phyloP scores from a whole-genome alignment of 345 rosid species.

The Pistacia integerrima region DNA sequence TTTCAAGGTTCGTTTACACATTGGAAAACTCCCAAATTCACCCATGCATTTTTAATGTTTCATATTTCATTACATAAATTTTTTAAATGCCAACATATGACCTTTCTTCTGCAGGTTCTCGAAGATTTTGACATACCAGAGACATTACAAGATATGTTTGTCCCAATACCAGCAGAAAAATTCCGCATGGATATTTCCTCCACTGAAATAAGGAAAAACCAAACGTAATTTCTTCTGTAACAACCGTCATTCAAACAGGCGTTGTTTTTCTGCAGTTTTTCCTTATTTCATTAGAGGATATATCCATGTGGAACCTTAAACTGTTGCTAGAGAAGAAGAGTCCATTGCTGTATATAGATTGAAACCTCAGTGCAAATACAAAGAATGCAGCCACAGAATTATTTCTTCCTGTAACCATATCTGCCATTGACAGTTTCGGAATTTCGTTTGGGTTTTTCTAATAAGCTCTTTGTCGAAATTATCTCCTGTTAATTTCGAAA shows the following conservation, averaged over 20 bases:
- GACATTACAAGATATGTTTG: constrained; percentile 63
- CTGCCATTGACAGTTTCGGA: no score
- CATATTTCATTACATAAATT: not conserved
- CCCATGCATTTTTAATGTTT: not conserved
- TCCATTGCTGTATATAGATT: no score
- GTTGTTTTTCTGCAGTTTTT: not conserved
- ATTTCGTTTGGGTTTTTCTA: no score
- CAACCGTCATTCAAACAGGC: not conserved
- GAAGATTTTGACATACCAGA: constrained; percentile 81
- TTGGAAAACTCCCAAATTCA: not conserved
- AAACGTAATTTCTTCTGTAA: constrained; percentile 14
- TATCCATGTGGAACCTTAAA: no score
- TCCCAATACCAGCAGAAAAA: constrained; percentile 64
- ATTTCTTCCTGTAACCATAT: no score
- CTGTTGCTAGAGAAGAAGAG: no score
- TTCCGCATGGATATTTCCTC: constrained; percentile 86
- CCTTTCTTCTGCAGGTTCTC: constrained; percentile 56
- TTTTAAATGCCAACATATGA: constrained; percentile 9
- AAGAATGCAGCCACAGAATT: no score
- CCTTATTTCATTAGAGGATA: constrained; percentile 27
- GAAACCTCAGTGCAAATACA: no score
- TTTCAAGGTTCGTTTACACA: constrained; percentile 55
- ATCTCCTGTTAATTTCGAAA: no score
- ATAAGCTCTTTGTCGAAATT: no score
- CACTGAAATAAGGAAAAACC: constrained; percentile 57